Conservation (phyloP, 2,329 filamentous ascomycete species). For the Pseudocercospora fuligena region DNA sequence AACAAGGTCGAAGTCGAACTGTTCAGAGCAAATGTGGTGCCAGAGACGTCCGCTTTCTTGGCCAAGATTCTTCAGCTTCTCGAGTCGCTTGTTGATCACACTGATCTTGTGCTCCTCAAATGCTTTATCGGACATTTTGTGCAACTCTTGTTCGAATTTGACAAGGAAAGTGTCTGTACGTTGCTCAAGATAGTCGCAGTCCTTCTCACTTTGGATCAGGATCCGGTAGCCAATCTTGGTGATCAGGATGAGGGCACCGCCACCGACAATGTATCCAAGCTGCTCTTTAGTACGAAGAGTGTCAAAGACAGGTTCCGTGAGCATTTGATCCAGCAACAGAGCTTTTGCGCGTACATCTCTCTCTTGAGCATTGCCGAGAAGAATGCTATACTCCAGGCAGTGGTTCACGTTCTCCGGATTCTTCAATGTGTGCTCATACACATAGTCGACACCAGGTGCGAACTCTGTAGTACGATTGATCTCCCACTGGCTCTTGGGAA, state of each 20-base stretch:
- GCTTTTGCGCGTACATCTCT: conserved; percentile 74
- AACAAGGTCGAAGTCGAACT: conserved; percentile 84
- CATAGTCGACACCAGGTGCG: conserved; percentile 78
- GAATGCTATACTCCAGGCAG: conserved; percentile 56
- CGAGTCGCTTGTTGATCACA: conserved; percentile 81
- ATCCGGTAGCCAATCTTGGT: conserved; percentile 81
- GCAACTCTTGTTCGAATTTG: conserved; percentile 67
- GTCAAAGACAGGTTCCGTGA: conserved; percentile 92
- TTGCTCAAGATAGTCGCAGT: conserved; percentile 79
- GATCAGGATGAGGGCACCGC: conserved; percentile 73
- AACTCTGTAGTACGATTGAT: conserved; percentile 77
- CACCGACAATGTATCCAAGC: conserved; percentile 95
- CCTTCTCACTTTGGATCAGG: conserved; percentile 90
- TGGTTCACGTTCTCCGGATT: conserved; percentile 81
- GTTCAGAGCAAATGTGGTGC: conserved; percentile 82
- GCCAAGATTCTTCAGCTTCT: conserved; percentile 89
- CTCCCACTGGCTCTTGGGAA: conserved; percentile 80
- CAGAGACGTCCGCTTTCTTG: conserved; percentile 84
- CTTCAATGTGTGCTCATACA: conserved; percentile 79
- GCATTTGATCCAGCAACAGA: conserved; percentile 83
- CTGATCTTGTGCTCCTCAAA: conserved; percentile 93
- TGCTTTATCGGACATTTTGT: conserved; percentile 77
- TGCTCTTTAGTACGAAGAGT: conserved; percentile 96
- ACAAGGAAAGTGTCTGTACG: conserved; percentile 85
- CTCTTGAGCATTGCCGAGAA: conserved; percentile 58